These are phyloP conservation scores for Arxiozyma bovina DNA, from an alignment of 1,139 yeast genomes.

Conservation along the genomic window DNA sequence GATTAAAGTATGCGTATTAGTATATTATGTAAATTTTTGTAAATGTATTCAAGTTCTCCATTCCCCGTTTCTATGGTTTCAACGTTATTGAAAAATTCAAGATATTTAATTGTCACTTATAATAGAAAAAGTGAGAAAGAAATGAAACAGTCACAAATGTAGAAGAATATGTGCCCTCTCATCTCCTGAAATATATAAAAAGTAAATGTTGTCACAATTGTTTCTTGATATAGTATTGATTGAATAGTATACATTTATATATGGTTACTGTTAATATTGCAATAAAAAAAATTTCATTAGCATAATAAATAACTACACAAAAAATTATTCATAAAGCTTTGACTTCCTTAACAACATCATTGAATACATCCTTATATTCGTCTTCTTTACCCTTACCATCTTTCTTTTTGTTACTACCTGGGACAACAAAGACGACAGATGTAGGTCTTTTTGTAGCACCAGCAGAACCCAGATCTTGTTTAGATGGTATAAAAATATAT, in stretches of 20 bases:
- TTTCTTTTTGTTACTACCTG: conserved; percentile 86
- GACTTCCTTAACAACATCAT: conserved; percentile 91
- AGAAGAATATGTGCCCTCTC: too few relatives aligned
- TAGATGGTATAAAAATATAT: conserved; percentile 86
- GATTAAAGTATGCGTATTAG: too few relatives aligned
- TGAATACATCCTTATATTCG: conserved; percentile 87
- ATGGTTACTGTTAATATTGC: background rate
- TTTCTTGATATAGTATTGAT: background rate
- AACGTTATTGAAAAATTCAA: background rate
- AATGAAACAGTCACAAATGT: background rate
- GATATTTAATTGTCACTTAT: background rate
- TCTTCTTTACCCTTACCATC: conserved; percentile 71
- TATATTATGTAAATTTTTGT: too few relatives aligned
- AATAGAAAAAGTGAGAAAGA: background rate
- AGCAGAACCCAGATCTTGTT: conserved; percentile 96
- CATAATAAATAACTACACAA: background rate
- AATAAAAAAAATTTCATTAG: background rate
- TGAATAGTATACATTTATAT: background rate
- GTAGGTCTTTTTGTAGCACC: conserved; percentile 99
- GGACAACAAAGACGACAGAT: conserved; percentile 93
- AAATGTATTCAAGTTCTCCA: background rate
- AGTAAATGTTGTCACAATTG: background rate
- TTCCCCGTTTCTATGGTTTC: background rate
- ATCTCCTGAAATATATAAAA: background rate
- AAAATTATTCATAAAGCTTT: conserved; percentile 23